phyloP scores from a whole-genome alignment of 176 grass and related monocot genomes.

The Aegilops umbellulata region DNA sequence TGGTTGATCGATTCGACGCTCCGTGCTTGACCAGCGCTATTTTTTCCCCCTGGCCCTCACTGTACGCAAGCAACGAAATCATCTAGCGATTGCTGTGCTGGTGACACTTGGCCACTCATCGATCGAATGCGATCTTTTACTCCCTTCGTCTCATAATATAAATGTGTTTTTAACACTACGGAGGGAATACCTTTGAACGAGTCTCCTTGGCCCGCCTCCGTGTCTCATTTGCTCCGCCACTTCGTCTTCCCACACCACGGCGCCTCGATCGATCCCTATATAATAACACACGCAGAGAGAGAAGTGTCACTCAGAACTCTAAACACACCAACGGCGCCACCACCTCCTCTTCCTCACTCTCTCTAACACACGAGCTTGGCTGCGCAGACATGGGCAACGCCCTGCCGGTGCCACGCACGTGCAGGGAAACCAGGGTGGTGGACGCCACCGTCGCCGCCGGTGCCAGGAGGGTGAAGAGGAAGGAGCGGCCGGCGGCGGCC shows the following conservation, averaged over 20 bases:
- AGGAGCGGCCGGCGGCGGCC: too few relatives aligned
- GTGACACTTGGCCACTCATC: too few relatives aligned
- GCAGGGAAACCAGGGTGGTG: neutral
- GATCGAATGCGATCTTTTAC: too few relatives aligned
- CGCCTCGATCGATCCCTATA: neutral
- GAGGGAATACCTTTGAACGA: neutral
- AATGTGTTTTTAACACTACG: too few relatives aligned
- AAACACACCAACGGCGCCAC: neutral
- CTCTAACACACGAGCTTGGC: too few relatives aligned
- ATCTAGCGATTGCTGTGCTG: too few relatives aligned
- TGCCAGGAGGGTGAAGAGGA: too few relatives aligned
- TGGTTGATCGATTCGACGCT: neutral
- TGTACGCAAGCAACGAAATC: neutral
- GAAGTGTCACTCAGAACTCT: neutral
- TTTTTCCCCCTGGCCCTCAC: neutral
- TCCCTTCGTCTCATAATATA: too few relatives aligned
- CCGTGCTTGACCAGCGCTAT: constrained; percentile 5
- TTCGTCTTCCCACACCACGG: neutral
- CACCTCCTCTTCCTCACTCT: neutral
- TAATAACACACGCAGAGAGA: too few relatives aligned
- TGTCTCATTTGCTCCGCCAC: too few relatives aligned
- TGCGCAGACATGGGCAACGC: constrained; percentile 31
- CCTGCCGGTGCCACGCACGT: constrained; percentile 12
- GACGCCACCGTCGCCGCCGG: neutral
- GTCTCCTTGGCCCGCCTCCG: neutral